Evolutionary conservation across 2,329 filamentous ascomycete genomes (phyloP).

Genomic region (Fusarium verticillioides): DNA sequence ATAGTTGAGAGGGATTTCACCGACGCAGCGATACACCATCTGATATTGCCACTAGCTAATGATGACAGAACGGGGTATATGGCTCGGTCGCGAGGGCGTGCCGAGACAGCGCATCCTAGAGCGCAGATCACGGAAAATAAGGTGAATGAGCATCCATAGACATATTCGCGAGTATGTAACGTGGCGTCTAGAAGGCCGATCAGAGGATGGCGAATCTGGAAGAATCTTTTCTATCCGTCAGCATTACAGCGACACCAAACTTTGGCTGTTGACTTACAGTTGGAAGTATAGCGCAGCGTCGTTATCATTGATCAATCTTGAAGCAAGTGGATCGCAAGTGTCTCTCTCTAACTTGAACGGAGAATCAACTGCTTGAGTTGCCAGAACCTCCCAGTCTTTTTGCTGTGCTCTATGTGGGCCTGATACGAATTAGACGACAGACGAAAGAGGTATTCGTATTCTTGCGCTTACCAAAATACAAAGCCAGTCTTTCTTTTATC

Average conservation of each 20-base stretch:
- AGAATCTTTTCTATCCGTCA: not conserved
- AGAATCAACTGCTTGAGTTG: constrained; percentile 7
- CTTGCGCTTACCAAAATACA: constrained; percentile 2
- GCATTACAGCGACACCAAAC: fast-evolving
- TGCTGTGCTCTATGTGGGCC: constrained; percentile 8
- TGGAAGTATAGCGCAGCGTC: constrained; percentile 18
- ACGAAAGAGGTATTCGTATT: too few species aligned
- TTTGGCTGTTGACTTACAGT: not conserved
- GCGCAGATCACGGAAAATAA: constrained; percentile 13
- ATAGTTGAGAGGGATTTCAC: constrained; percentile 7
- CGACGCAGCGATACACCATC: constrained; percentile 7
- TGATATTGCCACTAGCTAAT: not conserved
- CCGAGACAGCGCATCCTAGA: constrained; percentile 7
- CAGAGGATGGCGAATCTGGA: constrained; percentile 10
- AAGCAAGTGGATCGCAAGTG: constrained; percentile 11
- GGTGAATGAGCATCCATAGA: constrained; percentile 12
- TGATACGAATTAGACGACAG: not conserved
- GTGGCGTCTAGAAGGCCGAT: constrained; percentile 10
- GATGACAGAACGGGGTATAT: constrained; percentile 8
- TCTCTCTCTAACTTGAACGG: constrained; percentile 16
- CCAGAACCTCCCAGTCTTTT: constrained; percentile 13
- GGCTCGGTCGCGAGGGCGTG: constrained; percentile 8
- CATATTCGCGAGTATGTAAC: constrained; percentile 9
- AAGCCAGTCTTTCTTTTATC: constrained; percentile 11
- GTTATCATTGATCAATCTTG: constrained; percentile 3